Percentiles rank a stretch among this genome's conserved stretches.
phyloP scores from a whole-genome alignment of 208 protist species.

The Trichomonas vaginalis region DNA sequence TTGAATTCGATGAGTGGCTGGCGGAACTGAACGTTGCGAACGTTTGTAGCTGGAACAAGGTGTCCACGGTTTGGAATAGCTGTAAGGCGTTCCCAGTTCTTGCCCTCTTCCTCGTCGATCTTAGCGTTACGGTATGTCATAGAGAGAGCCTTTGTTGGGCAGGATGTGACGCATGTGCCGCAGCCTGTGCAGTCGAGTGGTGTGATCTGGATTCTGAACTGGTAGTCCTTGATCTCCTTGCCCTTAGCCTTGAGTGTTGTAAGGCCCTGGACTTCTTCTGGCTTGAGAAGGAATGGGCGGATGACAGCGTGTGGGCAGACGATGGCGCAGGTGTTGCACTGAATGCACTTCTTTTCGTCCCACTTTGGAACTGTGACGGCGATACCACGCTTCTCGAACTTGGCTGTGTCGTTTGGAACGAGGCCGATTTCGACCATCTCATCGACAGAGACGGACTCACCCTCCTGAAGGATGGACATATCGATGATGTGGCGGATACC shows the following conservation, averaged over 20 bases:
- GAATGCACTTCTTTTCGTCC: slow-evolving; percentile 47
- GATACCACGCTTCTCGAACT: slow-evolving; percentile 44
- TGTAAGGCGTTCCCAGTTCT: background rate
- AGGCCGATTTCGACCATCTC: background rate
- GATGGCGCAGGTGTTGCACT: slow-evolving; percentile 52
- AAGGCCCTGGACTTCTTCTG: no score
- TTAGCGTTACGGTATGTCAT: slow-evolving; percentile 23
- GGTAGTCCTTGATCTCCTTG: slow-evolving; percentile 24
- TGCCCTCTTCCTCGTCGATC: background rate
- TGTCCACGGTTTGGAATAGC: background rate
- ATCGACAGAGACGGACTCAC: background rate
- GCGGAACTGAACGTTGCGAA: slow-evolving; percentile 43
- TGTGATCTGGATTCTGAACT: slow-evolving; percentile 47
- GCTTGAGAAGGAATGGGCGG: slow-evolving; percentile 46
- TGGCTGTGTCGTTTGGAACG: slow-evolving; percentile 26
- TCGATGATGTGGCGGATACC: background rate
- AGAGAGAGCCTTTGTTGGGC: slow-evolving; percentile 41
- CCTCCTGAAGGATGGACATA: background rate
- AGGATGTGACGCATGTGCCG: slow-evolving; percentile 43
- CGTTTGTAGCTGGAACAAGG: background rate
- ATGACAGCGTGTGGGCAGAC: slow-evolving; percentile 56
- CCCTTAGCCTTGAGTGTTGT: slow-evolving; percentile 14
- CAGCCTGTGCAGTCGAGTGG: slow-evolving; percentile 55
- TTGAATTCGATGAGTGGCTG: slow-evolving; percentile 54
- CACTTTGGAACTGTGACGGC: slow-evolving; percentile 39